Base-by-base conservation (phyloP, 495 filamentous ascomycete species). In the Penicillium dipodomyicola region DNA sequence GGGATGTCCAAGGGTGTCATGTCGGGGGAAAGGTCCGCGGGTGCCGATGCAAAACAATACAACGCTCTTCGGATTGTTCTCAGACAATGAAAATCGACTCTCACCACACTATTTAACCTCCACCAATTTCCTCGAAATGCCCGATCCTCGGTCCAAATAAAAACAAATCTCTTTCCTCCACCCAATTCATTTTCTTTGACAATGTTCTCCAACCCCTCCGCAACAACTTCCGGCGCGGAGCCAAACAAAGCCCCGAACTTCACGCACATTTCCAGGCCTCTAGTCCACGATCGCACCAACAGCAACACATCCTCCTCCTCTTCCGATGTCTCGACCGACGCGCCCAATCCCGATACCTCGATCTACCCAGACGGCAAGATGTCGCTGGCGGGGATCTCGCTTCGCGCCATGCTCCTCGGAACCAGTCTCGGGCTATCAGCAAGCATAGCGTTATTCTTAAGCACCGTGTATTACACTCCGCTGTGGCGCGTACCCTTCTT, bases 401-500 rank as follows among this genome's bases (percentile, higher is more conserved):
- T 87, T 14, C 90, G 91, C 44, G 81, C 84, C n/a, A 87, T 87
- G 67, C 48, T 77, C 45, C 71, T 87, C 32, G 85, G 85, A 41
- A 65, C 68, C 32, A 67, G 69, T 5, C 68, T 86, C 27, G 78
- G 80, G 41, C 39, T 80, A 10, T 74, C 80, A 51, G 9, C 72
- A 8, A 54, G 74, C 20, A 32, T 77, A 4, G 79, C 82, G 45
- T 61, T 67, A 65, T 77, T 65, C 59, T 78, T 59, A 47, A 68
- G 57, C 68, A 56, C 62, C 66, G 64, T 29, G 44, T 67, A 27
- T 65, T 53, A 57, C 1, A 73, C 71, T 27, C 77, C 82, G 0
- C 79, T 92, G 58, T 97, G 92, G 92, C 89, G 94, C 57, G 68
- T 87, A 1, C 85, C 91, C 17, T 87, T 91, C 78, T 96, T 98